phyloP scores from a whole-genome alignment of 495 filamentous ascomycete genomes.

The Penicillium angulare region DNA sequence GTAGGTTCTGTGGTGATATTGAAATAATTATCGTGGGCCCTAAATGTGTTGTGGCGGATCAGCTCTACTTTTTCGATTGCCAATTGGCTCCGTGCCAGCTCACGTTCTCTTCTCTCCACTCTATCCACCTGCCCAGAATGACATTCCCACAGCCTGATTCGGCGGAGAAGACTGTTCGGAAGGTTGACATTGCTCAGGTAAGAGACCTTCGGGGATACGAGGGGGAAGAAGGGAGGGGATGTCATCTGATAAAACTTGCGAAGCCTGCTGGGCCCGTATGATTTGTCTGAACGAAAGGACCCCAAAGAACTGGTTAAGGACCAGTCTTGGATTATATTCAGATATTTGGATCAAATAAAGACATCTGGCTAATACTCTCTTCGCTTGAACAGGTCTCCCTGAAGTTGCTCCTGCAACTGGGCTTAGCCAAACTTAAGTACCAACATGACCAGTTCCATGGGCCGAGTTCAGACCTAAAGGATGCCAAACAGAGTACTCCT shows the following conservation, averaged over 20 bases:
- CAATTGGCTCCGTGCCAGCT: conserved; percentile 26
- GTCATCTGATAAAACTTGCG: background rate
- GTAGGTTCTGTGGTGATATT: no score
- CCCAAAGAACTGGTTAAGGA: background rate
- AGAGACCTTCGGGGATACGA: no score
- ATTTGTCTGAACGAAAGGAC: background rate
- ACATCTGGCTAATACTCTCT: no score
- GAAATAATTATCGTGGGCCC: no score
- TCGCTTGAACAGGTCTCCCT: conserved; percentile 69
- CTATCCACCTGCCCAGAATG: conserved; percentile 27
- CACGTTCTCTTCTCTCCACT: conserved; percentile 25
- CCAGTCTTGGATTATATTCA: no score
- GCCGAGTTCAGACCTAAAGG: conserved; percentile 59
- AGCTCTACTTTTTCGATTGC: conserved; percentile 23
- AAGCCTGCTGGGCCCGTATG: background rate
- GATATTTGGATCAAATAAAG: no score
- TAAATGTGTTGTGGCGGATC: no score
- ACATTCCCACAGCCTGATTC: conserved; percentile 31
- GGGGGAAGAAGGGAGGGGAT: background rate
- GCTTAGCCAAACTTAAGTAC: conserved; percentile 94
- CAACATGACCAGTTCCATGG: conserved; percentile 65
- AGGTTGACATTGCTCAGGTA: conserved; percentile 77
- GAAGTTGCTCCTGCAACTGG: conserved; percentile 85
- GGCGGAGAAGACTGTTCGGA: conserved; percentile 45
- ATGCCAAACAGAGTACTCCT: conserved; percentile 45